Conservation (phyloP, 805 yeast species). For the Vanderwaltozyma yarrowii region DNA sequence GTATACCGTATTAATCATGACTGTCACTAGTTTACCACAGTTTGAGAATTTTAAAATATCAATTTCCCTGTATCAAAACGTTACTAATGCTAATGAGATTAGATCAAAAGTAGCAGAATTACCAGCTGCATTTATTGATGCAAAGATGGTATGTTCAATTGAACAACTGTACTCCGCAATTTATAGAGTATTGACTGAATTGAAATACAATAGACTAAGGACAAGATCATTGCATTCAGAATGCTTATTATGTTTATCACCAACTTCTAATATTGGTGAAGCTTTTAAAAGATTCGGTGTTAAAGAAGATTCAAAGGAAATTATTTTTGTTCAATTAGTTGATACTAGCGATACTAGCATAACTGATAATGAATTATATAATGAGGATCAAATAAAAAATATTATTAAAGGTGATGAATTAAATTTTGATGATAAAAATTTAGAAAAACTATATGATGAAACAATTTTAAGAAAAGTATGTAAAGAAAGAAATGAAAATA, state of each 20-base stretch:
- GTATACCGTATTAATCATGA: no score
- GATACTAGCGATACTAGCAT: slow-evolving; percentile 15
- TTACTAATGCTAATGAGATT: slow-evolving; percentile 37
- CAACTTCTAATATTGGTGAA: slow-evolving; percentile 57
- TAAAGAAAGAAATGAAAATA: not conserved
- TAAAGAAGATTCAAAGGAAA: slow-evolving; percentile 34
- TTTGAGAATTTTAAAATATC: slow-evolving; percentile 31
- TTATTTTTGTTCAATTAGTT: slow-evolving; percentile 45
- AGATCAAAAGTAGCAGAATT: slow-evolving; percentile 34
- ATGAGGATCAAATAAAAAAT: not conserved
- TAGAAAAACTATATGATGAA: slow-evolving; percentile 28
- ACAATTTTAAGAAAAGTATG: slow-evolving; percentile 28
- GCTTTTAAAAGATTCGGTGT: slow-evolving; percentile 65
- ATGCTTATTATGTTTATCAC: slow-evolving; percentile 56
- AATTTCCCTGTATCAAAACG: slow-evolving; percentile 37
- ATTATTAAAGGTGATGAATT: slow-evolving; percentile 30
- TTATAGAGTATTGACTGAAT: slow-evolving; percentile 50
- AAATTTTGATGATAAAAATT: slow-evolving; percentile 26
- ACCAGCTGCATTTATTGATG: slow-evolving; percentile 59
- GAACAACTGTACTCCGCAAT: slow-evolving; percentile 56
- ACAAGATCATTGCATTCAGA: slow-evolving; percentile 67
- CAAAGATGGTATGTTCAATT: slow-evolving; percentile 43
- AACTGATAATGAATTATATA: slow-evolving; percentile 11
- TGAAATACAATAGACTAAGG: slow-evolving; percentile 36
- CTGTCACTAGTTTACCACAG: slow-evolving; percentile 23